These are phyloP conservation scores for Dendrobium huoshanense DNA, from an alignment of 106 monocot species.

Conservation along the genomic window DNA sequence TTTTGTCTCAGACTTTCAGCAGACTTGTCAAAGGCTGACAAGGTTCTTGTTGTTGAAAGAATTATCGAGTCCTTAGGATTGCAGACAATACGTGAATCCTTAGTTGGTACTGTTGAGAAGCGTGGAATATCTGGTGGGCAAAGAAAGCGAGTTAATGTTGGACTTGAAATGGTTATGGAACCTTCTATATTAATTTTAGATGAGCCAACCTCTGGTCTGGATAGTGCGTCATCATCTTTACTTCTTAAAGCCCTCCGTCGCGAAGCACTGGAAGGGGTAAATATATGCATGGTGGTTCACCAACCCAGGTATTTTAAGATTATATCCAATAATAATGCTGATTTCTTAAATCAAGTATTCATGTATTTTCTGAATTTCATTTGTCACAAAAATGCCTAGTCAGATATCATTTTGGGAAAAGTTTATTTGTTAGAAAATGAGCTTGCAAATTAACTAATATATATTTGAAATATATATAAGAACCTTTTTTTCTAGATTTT, in stretches of 20 bases:
- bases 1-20: conserved; percentile 56
- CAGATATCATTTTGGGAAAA: background rate
- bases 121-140: conserved; percentile 96
- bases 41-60: conserved; percentile 92
- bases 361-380: background rate
- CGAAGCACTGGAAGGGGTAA: conserved; percentile 97
- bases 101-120: conserved; percentile 93
- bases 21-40: conserved; percentile 58
- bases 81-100: conserved; percentile 68
- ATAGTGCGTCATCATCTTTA: conserved; percentile 82
- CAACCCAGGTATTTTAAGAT: conserved; percentile 70
- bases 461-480: too few relatives aligned
- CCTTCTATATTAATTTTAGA: conserved; percentile 90
- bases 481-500: too few relatives aligned
- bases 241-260: conserved; percentile 82
- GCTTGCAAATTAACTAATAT: too few relatives aligned
- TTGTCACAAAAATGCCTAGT: background rate
- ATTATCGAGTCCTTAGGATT: conserved; percentile 87
- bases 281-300: conserved; percentile 85
- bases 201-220: conserved; percentile 96
- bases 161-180: conserved; percentile 96
- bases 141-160: conserved; percentile 93
- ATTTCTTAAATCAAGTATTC: background rate
- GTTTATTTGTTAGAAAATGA: too few relatives aligned
- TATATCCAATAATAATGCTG: background rate